Evolutionary conservation across 2,329 filamentous ascomycete species (phyloP).

Genomic region (Fusarium camptoceras): DNA sequence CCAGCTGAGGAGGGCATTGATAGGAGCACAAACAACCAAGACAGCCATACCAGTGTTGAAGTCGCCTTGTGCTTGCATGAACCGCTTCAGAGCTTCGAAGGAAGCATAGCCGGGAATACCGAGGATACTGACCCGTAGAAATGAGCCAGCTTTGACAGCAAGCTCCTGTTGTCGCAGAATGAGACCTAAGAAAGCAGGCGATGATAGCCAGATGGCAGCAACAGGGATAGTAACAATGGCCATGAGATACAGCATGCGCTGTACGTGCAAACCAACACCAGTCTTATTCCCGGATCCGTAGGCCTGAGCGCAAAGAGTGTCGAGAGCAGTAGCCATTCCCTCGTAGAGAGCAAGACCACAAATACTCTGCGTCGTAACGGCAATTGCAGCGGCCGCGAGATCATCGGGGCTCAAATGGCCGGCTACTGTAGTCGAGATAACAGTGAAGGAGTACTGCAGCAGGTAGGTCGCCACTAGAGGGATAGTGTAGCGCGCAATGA

Average conservation of each 20-base stretch:
- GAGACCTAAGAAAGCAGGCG: slow-evolving; percentile 58
- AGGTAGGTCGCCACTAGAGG: slow-evolving; percentile 66
- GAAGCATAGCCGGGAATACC: slow-evolving; percentile 65
- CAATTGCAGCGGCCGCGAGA: slow-evolving; percentile 63
- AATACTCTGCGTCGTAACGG: slow-evolving; percentile 66
- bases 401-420: slow-evolving; percentile 65
- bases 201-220: slow-evolving; percentile 61
- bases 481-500: slow-evolving; percentile 48
- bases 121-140: slow-evolving; percentile 60
- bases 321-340: slow-evolving; percentile 46
- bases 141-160: slow-evolving; percentile 61
- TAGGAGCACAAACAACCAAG: slow-evolving; percentile 59
- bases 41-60: slow-evolving; percentile 63
- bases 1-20: slow-evolving; percentile 63
- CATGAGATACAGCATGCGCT: slow-evolving; percentile 65
- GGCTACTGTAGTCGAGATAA: slow-evolving; percentile 64
- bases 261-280: slow-evolving; percentile 64
- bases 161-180: slow-evolving; percentile 61
- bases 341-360: slow-evolving; percentile 59
- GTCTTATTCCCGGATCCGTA: slow-evolving; percentile 55
- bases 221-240: slow-evolving; percentile 60
- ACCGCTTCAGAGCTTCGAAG: slow-evolving; percentile 66
- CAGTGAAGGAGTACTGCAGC: slow-evolving; percentile 64
- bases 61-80: slow-evolving; percentile 66
- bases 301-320: slow-evolving; percentile 44